Evolutionary conservation across 1,284 basidiomycete species (phyloP).

Genomic region (Takashimella tepidaria): DNA sequence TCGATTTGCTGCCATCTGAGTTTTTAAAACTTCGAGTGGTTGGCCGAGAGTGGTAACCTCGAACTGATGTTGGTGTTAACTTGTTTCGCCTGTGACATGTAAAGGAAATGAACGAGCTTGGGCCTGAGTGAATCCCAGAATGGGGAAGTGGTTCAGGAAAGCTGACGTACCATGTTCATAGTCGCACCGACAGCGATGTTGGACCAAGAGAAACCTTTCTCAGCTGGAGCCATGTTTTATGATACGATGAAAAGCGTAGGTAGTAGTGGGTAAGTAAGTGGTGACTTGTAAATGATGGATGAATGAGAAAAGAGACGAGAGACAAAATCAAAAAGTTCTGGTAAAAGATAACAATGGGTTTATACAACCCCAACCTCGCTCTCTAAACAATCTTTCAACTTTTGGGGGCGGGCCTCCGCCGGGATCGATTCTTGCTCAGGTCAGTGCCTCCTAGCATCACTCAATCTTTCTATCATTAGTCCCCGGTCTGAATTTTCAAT

Average conservation of each 20-base stretch:
- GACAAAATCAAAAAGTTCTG: not conserved
- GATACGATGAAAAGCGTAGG: not conserved
- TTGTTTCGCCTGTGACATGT: too few relatives aligned
- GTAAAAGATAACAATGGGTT: not conserved
- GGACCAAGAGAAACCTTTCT: conserved; percentile 95
- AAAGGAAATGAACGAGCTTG: too few relatives aligned
- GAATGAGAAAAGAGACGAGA: not conserved
- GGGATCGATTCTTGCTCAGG: not conserved
- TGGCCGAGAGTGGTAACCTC: conserved; percentile 96
- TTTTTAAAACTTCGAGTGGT: conserved; percentile 97
- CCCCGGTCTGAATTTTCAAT: too few relatives aligned
- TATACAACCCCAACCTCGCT: too few relatives aligned
- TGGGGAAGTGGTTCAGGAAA: too few relatives aligned
- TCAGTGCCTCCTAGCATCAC: not conserved
- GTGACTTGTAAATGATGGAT: not conserved
- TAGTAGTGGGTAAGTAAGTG: not conserved
- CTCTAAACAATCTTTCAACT: too few relatives aligned
- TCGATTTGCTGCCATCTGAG: conserved; percentile 95
- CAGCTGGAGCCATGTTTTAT: conserved; percentile 51
- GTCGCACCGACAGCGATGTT: conserved; percentile 98
- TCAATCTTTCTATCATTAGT: not conserved
- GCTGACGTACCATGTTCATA: conserved; percentile 78
- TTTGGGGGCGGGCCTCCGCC: not conserved
- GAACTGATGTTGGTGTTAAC: conserved; percentile 24
- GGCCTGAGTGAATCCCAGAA: not conserved